Evolutionary conservation across 305 asterid genomes (phyloP).

Genomic region (Fraxinus nigra): DNA sequence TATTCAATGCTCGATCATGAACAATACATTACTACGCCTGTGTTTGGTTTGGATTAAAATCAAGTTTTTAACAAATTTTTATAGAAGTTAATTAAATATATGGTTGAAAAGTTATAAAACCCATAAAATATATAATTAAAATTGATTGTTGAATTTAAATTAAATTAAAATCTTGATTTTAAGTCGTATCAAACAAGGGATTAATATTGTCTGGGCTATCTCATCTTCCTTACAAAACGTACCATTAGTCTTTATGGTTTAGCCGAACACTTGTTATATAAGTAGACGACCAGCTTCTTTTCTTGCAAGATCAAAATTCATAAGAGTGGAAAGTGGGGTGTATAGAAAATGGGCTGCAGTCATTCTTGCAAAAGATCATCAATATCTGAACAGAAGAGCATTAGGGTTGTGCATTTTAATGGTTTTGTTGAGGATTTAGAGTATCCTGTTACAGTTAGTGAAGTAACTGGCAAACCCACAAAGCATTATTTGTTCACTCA

Average conservation of each 20-base stretch:
- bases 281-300: not conserved
- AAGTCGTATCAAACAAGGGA: no score
- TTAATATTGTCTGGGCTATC: not conserved
- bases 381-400: conserved; percentile 23
- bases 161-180: no score
- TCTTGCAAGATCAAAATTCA: no score
- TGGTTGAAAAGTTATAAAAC: no score
- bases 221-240: not conserved
- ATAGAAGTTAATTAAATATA: no score
- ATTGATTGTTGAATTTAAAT: no score
- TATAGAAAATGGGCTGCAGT: not conserved
- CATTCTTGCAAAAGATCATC: conserved; percentile 32
- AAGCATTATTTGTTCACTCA: conserved; percentile 54
- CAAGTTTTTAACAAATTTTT: no score
- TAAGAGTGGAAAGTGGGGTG: not conserved
- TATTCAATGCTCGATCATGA: not conserved
- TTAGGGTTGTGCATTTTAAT: conserved; percentile 47
- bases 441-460: conserved; percentile 31
- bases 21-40: not conserved
- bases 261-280: not conserved
- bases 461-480: conserved; percentile 42
- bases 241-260: not conserved
- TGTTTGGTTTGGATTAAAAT: no score
- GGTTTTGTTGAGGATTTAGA: conserved; percentile 50
- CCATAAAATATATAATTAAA: no score